Percentiles rank a stretch among this genome's conserved stretches.
phyloP scores from a whole-genome alignment of 768 basidiomycete genomes.

The Russula compacta region DNA sequence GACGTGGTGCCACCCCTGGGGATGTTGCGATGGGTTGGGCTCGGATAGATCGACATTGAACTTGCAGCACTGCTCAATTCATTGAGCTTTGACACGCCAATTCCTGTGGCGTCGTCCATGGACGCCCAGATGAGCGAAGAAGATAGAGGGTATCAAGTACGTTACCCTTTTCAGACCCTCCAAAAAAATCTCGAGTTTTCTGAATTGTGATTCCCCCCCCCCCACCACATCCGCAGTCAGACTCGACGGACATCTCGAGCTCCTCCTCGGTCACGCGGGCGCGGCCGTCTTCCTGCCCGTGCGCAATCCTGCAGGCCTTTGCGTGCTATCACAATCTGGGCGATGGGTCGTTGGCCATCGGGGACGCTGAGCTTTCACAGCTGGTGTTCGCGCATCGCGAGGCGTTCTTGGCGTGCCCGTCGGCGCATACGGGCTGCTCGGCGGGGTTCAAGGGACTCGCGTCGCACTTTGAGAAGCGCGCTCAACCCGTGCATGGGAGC shows the following conservation, averaged over 20 bases:
- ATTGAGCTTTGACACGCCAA: conserved; percentile 2
- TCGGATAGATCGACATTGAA: conserved; percentile 9
- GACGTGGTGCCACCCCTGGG: neutral
- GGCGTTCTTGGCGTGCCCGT: conserved; percentile 10
- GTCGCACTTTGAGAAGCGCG: neutral
- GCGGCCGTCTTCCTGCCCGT: neutral
- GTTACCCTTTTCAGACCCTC: neutral
- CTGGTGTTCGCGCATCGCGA: conserved; percentile 13
- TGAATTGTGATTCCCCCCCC: neutral
- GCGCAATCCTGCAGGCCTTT: conserved; percentile 10
- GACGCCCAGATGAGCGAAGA: conserved; percentile 8
- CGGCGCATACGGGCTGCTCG: conserved; percentile 11
- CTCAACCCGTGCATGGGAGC: neutral
- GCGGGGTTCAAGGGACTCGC: conserved; percentile 8
- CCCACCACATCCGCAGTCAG: neutral
- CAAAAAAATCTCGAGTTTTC: no score
- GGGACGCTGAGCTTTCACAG: conserved; percentile 7
- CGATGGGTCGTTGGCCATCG: neutral
- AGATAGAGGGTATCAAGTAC: conserved; percentile 8
- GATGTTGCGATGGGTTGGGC: neutral
- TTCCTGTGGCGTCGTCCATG: neutral
- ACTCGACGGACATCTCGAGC: conserved; percentile 1
- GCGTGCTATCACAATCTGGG: neutral
- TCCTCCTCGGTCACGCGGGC: neutral
- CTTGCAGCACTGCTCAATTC: conserved; percentile 16